Evolutionary conservation across 345 rosid species (phyloP), one percentile per base, ranked within the genome.

Genomic region (Luvunga scandens): DNA sequence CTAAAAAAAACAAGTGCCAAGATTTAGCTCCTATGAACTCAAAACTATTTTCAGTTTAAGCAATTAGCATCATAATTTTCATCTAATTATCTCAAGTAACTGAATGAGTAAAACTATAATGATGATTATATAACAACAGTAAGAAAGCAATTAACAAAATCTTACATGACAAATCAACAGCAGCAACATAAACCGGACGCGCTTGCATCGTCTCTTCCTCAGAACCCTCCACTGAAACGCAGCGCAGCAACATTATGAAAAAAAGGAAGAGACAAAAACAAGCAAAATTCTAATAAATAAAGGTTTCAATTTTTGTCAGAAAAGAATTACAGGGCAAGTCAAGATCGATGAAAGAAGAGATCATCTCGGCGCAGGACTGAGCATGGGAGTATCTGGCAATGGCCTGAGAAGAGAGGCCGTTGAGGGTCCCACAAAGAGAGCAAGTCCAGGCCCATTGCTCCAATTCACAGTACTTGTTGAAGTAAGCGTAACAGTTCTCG

Each of bases 361-460:
- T 82, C 98, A 90, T 92, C 85, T 96, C 98, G 13, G 98, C 85
- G 73, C 90, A 85, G 25, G 98, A 91, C 77, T 90, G 88, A 65
- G 98, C 89, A 69, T 75, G 87, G 9, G 98, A 91, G 90, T 91
- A 94, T 59, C 94, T 93, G 66, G 97, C 80, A 67, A 94, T 91
- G 69, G 91, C 86, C 83, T 92, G 84, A 14, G 94, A 84, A 39
- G 97, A 55, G 25, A 96, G 90, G 65, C 98, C 95, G 55, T 94
- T 96, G 71, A 94, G 97, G 25, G 97, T 90, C 36, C 95, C 98
- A 75, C 98, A 96, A 66, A 92, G 95, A 56, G 98, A 76, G 84
- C 98, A 96, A 71, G 61, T 85, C 99, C 99, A 96, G 27, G 97
- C 93, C 99, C 99, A 94, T 75, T 94, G 94, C n/a, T 96, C 99